phyloP scores from a whole-genome alignment of 2,329 filamentous ascomycete species.

The Aspergillus neotritici region DNA sequence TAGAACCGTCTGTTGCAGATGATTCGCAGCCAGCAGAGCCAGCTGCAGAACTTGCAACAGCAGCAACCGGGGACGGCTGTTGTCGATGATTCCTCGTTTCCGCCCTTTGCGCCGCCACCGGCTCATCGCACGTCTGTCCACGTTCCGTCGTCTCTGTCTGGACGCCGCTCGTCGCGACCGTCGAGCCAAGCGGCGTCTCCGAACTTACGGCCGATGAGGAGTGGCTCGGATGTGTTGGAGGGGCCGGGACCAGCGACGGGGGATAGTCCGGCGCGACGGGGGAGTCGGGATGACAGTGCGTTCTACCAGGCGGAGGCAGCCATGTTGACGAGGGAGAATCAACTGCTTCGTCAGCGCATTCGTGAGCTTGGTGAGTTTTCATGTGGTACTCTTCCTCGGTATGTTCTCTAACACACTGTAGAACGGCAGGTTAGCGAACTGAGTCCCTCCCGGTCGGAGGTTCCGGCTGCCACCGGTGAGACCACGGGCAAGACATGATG shows the following conservation, averaged over 20 bases:
- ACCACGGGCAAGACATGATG: conserved; percentile 7
- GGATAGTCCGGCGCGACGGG: conserved; percentile 28
- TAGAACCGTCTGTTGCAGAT: conserved; percentile 47
- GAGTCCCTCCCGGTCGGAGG: conserved; percentile 9
- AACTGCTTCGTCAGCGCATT: conserved; percentile 44
- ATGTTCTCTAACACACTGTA: conserved; percentile 8
- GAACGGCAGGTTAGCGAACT: conserved; percentile 30
- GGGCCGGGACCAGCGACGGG: conserved; percentile 23
- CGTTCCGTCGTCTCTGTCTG: conserved; percentile 30
- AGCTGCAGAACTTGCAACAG: conserved; percentile 38
- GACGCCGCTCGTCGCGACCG: conserved; percentile 30
- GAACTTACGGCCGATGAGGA: conserved; percentile 28
- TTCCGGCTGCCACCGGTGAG: conserved; percentile 3
- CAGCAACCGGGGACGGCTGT: conserved; percentile 29
- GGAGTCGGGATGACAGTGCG: conserved; percentile 42
- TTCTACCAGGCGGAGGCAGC: conserved; percentile 46
- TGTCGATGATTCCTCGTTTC: conserved; percentile 41
- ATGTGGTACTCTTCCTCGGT: background rate
- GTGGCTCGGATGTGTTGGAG: conserved; percentile 21
- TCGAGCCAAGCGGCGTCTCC: conserved; percentile 36
- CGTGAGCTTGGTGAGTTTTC: conserved; percentile 40
- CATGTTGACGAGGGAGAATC: conserved; percentile 44
- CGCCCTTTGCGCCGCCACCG: conserved; percentile 26
- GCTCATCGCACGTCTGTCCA: conserved; percentile 29
- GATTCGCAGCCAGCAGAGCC: conserved; percentile 44